Evolutionary conservation across 352 stramenopile genomes (phyloP).

Genomic region (Phytophthora podocarpi): DNA sequence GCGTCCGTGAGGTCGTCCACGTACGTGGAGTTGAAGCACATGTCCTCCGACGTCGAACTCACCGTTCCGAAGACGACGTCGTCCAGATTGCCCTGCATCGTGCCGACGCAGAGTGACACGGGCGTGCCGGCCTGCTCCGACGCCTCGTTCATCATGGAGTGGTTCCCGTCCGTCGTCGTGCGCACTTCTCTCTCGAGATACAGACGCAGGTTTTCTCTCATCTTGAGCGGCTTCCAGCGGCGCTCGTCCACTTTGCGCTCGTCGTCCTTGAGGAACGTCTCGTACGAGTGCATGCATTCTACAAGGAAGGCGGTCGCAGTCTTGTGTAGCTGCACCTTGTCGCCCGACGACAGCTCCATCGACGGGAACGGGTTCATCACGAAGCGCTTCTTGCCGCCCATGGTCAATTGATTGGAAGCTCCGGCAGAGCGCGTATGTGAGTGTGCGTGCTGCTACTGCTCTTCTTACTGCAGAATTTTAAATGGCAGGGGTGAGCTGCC

Average conservation of each 20-base stretch:
- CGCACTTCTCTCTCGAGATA: slow-evolving; percentile 41
- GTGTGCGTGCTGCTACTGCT: neutral
- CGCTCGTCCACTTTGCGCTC: slow-evolving; percentile 35
- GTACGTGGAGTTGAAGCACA: slow-evolving; percentile 44
- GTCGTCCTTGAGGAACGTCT: slow-evolving; percentile 28
- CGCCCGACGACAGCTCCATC: slow-evolving; percentile 36
- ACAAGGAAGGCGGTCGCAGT: slow-evolving; percentile 31
- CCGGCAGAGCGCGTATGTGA: neutral
- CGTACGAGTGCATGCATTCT: slow-evolving; percentile 33
- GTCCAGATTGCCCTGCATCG: slow-evolving; percentile 41
- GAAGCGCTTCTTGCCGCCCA: slow-evolving; percentile 36
- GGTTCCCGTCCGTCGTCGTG: slow-evolving; percentile 32
- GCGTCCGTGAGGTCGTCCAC: slow-evolving; percentile 35
- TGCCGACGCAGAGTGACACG: slow-evolving; percentile 35
- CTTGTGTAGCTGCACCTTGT: slow-evolving; percentile 40
- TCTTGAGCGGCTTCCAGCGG: slow-evolving; percentile 53
- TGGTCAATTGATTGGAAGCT: slow-evolving; percentile 14
- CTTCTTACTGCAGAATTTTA: slow-evolving; percentile 30
- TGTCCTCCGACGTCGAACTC: slow-evolving; percentile 34
- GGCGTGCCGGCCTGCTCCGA: slow-evolving; percentile 38
- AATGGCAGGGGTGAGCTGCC: slow-evolving; percentile 20
- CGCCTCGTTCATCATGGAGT: slow-evolving; percentile 34
- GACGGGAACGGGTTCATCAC: slow-evolving; percentile 44
- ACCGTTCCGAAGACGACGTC: slow-evolving; percentile 44
- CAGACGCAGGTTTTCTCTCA: slow-evolving; percentile 34